phyloP scores from a whole-genome alignment of 2,329 filamentous ascomycete genomes.

The Leptographium radiaticola region DNA sequence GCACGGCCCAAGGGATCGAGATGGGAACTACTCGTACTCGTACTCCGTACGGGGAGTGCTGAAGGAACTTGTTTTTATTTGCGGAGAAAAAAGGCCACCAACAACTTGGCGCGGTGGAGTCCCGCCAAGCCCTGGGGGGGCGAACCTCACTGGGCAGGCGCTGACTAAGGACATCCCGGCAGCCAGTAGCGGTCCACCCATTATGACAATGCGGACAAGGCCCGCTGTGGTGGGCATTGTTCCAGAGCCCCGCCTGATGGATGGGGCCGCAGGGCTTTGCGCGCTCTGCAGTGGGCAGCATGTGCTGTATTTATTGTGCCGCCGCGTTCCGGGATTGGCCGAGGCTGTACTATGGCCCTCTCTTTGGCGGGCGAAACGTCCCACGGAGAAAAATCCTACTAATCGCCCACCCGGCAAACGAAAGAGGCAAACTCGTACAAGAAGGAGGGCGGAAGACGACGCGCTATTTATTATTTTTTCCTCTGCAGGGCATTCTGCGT shows the following conservation, averaged over 20 bases:
- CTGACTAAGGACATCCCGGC: not conserved
- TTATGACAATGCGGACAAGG: not conserved
- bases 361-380: not conserved
- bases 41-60: no score
- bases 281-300: not conserved
- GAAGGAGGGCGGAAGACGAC: no score
- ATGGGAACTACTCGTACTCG: not conserved
- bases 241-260: not conserved
- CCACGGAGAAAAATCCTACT: no score
- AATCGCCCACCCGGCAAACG: no score
- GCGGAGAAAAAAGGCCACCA: no score
- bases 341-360: not conserved
- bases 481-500: no score
- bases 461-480: no score
- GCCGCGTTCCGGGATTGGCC: slow-evolving; percentile 4
- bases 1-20: not conserved
- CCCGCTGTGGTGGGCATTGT: not conserved
- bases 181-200: not conserved
- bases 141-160: not conserved
- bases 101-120: no score
- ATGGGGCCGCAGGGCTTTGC: not conserved
- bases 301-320: not conserved
- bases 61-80: no score
- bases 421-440: no score
- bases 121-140: no score